Base-by-base conservation (phyloP, 164 flowering plant species). In the grape (Vitis vinifera) region DNA sequence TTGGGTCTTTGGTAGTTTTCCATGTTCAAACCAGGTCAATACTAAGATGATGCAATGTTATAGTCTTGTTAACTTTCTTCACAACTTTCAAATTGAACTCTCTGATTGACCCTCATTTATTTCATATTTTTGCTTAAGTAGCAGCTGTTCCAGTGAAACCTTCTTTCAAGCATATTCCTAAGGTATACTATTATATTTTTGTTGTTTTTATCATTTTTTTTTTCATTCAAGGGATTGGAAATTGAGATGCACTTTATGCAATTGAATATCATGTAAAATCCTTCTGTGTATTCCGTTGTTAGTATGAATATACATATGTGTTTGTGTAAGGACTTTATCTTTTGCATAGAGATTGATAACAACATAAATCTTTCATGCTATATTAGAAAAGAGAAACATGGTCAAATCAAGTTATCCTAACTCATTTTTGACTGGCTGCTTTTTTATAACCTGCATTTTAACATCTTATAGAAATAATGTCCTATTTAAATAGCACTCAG, bases 81-180 rank as follows among this genome's bases (percentile, higher is more conserved):
- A 51, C 30, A 44, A 60, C 51, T 31, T 48, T 19, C 48, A 8
- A 9, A 8, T 12, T 8, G 9, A 10, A 47, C 48, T 66, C 37
- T 8, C 59, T 51, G 23, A 59, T 50, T 58, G 10, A 23, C 64
- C 62, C 23, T 27, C 49, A 44, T 30, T 59, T 15, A 55, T 57
- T 15, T 59, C 16, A 12, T 44, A 17, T 71, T 60, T 10, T 66
- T 51, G 10, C 55, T 63, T 69, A 2, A 47, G 17, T 68, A 49
- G 76, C 91, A 84, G 92, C 80, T 74, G 65, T 17, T 66, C 60
- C 80, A n/a, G 29, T 76, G 53, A 89, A 80, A 72, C 94, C 93
- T 68, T 72, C 84, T 66, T 87, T 84, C 87, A 93, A 88, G 88
- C 99, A 96, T 74, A 84, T 96, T 27, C 99, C 99, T 4, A 96